phyloP scores from a whole-genome alignment of 78 protist species.

The Goniomonas avonlea region DNA sequence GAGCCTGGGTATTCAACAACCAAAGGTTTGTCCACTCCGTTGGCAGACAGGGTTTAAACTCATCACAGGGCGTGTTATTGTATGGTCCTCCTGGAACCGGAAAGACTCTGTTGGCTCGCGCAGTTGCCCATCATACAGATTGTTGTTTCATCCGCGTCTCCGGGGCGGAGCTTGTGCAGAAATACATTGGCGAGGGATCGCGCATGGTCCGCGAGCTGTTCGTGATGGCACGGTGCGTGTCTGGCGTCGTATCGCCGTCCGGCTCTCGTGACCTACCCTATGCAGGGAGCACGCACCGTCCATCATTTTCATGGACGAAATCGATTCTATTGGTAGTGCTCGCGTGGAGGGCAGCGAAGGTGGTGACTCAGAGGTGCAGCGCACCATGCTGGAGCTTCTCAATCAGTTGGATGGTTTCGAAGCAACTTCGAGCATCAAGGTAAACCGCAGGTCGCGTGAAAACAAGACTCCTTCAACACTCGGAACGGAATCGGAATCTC shows the following conservation, averaged over 20 bases:
- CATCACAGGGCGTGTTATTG: constrained; percentile 44
- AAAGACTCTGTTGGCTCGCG: constrained; percentile 97
- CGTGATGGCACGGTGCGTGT: constrained; percentile 89
- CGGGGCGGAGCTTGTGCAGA: constrained; percentile 98
- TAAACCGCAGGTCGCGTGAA: too few relatives aligned
- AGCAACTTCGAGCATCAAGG: constrained; percentile 91
- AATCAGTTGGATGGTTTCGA: constrained; percentile 99
- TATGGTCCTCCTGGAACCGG: constrained; percentile 95
- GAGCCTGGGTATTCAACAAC: constrained; percentile 94
- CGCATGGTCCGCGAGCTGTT: constrained; percentile 99
- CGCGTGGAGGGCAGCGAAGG: constrained; percentile 38
- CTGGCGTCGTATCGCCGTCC: background rate
- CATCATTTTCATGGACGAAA: constrained; percentile 99
- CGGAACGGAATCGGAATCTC: too few relatives aligned
- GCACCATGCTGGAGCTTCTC: constrained; percentile 99
- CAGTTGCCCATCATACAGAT: constrained; percentile 99
- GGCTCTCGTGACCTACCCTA: background rate
- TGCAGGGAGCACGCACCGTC: constrained; percentile 95
- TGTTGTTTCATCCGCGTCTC: constrained; percentile 97
- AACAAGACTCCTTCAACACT: too few relatives aligned
- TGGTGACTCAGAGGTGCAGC: constrained; percentile 75
- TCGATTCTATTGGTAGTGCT: constrained; percentile 88
- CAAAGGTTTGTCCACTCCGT: constrained; percentile 47
- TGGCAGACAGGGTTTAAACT: background rate
- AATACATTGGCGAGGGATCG: constrained; percentile 98